Base-by-base conservation (phyloP, 345 rosid species). In the Ailanthus altissimus region DNA sequence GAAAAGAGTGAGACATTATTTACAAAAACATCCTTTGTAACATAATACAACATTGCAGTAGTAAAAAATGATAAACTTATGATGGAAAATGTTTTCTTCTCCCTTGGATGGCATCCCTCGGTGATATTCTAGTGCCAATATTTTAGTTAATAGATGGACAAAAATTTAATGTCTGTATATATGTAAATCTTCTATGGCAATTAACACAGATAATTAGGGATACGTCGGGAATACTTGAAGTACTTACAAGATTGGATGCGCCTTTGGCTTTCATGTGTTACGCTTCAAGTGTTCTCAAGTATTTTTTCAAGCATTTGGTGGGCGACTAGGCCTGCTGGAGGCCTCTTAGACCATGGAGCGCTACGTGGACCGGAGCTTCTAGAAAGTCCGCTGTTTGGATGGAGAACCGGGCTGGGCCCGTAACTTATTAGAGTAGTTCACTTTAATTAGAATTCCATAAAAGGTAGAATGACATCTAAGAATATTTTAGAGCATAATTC, bases 151-250 rank as follows among this genome's bases (percentile, higher is more conserved):
- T 43, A 42, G 40, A 36, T 67, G 53, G n/a, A 23, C 6, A 45
- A 56, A 25, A 57, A 4, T 4, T 54, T 32, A 0, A 38, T 14
- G 51, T 58, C 49, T 25, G 23, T 50, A 5, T 11, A 43, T n/a
- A n/a, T n/a, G n/a, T 62, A 50, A 75, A 32, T 47, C 21, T 20
- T 71, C 16, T 63, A 21, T 46, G 14, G 23, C 49, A 75, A 45
- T 58, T 81, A 82, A 57, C 4, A 70, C 89, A 94, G 98, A 90
- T 94, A 78, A 84, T 88, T 53, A 88, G 98, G 77, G 92, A 88
- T 83, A 75, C 89, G 8, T 72, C 87, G 16, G 98, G 98, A 81
- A 72, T 86, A 64, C 97, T 98, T 54, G 97, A 92, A 89, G 97
- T 95, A 82, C 91, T 95, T 71, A 93, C 97, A 61, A 89, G 93